Base-by-base conservation (phyloP, 139 green algal genomes). In the Tetraselmis chui region DNA sequence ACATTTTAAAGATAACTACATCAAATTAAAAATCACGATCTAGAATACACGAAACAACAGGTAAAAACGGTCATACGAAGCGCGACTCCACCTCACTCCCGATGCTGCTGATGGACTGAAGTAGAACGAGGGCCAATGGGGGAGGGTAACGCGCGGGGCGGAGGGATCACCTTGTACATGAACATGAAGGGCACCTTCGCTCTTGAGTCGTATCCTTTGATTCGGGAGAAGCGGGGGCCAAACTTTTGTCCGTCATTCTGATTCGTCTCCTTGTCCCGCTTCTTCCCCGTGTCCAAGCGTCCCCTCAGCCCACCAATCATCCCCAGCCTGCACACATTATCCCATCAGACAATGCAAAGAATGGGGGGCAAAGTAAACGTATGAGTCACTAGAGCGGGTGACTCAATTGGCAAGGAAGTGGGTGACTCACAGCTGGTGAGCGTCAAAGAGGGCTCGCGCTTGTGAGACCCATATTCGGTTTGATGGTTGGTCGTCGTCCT, bases 401-500 rank as follows among this genome's bases (percentile, higher is more conserved):
- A n/a, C n/a, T n/a, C n/a, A n/a, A n/a, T n/a, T n/a, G n/a, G n/a
- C n/a, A n/a, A n/a, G n/a, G n/a, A n/a, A n/a, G n/a, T n/a, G n/a
- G n/a, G n/a, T n/a, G 5, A 67, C 45, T 5, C 45, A 67, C 45
- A 67, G 45, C 45, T 67, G 5, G 45, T 67, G 45, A 5, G 45
- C 45, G 45, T 67, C 18, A 18, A 67, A 67, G 45, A 67, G 45
- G 11, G 5, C 11, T 18, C 18, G 5, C 11, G 45, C 45, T 5
- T 5, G 5, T 5, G 45, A 25, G 45, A 67, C 45, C 45, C 45
- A 67, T 18, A 67, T 18, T 18, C 45, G 11, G 45, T 67, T 67
- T 5, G 45, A 25, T 1, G 81, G 81, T 29, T 59, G 27, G 59
- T 86, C 78, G 45, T 86, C 77, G 59, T 83, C 83, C 32, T 86